phyloP scores from a whole-genome alignment of 2,329 filamentous ascomycete genomes.

The Clonostachys rhizophaga region DNA sequence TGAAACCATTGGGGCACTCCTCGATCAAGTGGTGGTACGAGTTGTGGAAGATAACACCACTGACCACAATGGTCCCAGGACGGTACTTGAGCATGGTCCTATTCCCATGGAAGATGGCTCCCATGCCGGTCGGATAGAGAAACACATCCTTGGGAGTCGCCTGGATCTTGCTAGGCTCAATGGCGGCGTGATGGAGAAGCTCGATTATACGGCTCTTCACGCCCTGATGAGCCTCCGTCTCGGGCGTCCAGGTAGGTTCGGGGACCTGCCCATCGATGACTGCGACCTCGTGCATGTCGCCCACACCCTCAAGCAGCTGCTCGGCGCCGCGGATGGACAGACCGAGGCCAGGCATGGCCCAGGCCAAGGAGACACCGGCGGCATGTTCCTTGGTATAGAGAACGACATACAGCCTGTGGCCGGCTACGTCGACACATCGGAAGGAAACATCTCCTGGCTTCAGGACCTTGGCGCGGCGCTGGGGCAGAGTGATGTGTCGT shows the following conservation, averaged over 20 bases:
- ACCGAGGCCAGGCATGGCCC: conserved; percentile 39
- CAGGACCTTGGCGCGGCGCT: conserved; percentile 27
- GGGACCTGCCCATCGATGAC: conserved; percentile 20
- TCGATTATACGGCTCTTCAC: conserved; percentile 33
- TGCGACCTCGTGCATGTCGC: conserved; percentile 24
- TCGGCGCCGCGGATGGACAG: conserved; percentile 40
- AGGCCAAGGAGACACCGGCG: conserved; percentile 31
- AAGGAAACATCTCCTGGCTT: conserved; percentile 24
- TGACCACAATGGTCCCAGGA: conserved; percentile 28
- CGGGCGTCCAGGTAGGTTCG: conserved; percentile 29
- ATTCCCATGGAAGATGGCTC: conserved; percentile 38
- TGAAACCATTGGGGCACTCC: conserved; percentile 33
- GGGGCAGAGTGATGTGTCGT: conserved; percentile 22
- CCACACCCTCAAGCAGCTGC: conserved; percentile 28
- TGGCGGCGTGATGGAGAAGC: conserved; percentile 30
- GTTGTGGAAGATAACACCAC: conserved; percentile 48
- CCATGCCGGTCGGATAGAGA: conserved; percentile 51
- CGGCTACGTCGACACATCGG: conserved; percentile 32
- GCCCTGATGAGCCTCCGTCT: conserved; percentile 25
- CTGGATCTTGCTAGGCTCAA: conserved; percentile 16
- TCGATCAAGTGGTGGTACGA: conserved; percentile 42
- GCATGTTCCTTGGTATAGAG: conserved; percentile 28
- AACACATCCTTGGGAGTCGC: conserved; percentile 37
- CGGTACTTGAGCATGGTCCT: conserved; percentile 26
- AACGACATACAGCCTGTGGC: conserved; percentile 36